Evolutionary conservation across 306 rosid species (phyloP).

Genomic region (Rosa lucieae): DNA sequence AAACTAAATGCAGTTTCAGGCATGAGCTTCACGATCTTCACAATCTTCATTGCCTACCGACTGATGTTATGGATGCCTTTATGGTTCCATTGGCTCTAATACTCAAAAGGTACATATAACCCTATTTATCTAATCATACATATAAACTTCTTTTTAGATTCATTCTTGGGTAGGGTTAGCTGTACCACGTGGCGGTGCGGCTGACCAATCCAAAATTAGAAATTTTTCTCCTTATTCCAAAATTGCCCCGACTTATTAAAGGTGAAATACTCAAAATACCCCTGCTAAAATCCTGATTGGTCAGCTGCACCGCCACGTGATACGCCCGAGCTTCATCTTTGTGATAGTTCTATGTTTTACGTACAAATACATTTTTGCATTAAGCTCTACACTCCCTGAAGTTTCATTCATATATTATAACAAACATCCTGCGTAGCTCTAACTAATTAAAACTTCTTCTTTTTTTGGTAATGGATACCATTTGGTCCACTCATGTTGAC

Average conservation of each 20-base stretch:
- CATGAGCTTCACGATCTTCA: neutral
- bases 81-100: neutral
- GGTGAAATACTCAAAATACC: no score
- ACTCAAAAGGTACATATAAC: neutral
- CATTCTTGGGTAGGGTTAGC: neutral
- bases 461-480: no score
- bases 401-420: neutral
- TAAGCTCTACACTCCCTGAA: neutral
- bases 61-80: neutral
- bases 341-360: neutral
- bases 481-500: conserved; percentile 2
- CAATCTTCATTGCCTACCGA: neutral
- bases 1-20: neutral
- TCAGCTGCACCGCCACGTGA: no score
- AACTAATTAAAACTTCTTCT: no score
- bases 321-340: neutral
- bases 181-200: no score
- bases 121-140: no score
- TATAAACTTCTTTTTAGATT: neutral
- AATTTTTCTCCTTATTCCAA: no score
- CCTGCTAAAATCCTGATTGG: no score
- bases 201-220: no score
- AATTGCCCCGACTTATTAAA: no score
- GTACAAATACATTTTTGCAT: neutral
- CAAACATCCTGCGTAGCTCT: no score